Percentiles rank a stretch among this genome's conserved stretches.
phyloP scores from a whole-genome alignment of 345 rosid genomes.

The Murraya paniculata region DNA sequence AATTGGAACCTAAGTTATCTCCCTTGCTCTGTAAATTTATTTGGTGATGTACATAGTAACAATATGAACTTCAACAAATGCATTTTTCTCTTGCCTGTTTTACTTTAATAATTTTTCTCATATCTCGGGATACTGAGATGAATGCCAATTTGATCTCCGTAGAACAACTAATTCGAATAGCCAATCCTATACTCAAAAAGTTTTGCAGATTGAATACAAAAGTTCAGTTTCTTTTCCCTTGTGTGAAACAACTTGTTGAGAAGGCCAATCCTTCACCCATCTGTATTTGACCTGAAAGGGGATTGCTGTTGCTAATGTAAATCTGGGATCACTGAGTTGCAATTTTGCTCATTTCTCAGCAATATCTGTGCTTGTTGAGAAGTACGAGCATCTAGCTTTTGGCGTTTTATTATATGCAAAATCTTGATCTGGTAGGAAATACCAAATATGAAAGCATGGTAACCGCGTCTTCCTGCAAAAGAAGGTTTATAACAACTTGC shows the following conservation, averaged over 20 bases:
- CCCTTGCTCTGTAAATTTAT: slow-evolving; percentile 13
- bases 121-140: neutral
- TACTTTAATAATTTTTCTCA: no score
- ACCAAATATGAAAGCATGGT: neutral
- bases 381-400: neutral
- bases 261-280: neutral
- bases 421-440: neutral
- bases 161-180: no score
- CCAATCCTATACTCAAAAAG: no score
- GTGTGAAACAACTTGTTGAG: neutral
- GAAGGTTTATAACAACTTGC: neutral
- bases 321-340: neutral
- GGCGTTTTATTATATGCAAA: neutral
- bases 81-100: neutral
- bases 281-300: neutral
- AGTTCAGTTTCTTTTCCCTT: neutral
- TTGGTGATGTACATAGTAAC: slow-evolving; percentile 7
- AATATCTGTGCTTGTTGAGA: neutral
- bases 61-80: neutral
- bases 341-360: neutral
- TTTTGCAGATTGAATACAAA: no score
- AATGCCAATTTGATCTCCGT: neutral
- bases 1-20: neutral
- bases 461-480: neutral
- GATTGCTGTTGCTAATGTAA: neutral